Conservation (phyloP, 2,329 filamentous ascomycete species). For the Trichoderma sp. region DNA sequence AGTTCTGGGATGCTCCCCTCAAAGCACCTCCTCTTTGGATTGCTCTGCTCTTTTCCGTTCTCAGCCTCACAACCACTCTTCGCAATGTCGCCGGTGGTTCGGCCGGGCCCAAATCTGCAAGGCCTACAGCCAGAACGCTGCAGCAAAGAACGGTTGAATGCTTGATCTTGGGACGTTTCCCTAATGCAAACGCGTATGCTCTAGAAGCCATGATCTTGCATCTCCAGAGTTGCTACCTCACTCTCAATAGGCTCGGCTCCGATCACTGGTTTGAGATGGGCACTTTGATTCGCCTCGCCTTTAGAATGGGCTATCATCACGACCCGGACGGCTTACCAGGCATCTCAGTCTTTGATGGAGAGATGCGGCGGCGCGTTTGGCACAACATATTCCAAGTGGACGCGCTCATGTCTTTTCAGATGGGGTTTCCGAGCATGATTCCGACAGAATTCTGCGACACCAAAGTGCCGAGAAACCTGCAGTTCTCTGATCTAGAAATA, state of each 20-base stretch:
- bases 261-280: slow-evolving; percentile 13
- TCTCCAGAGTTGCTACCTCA: not conserved
- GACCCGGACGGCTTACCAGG: not conserved
- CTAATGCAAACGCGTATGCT: not conserved
- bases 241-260: not conserved
- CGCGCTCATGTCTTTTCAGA: slow-evolving; percentile 6
- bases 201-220: not conserved
- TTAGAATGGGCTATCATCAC: slow-evolving; percentile 3
- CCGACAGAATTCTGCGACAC: slow-evolving; percentile 8
- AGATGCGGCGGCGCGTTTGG: slow-evolving; percentile 8
- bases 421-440: slow-evolving; percentile 9
- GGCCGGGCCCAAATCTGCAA: not conserved
- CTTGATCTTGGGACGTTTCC: not conserved
- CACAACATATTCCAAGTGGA: slow-evolving; percentile 6
- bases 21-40: slow-evolving; percentile 5
- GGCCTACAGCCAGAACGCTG: not conserved
- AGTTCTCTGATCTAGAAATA: not conserved
- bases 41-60: not conserved
- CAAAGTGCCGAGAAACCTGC: slow-evolving; percentile 7
- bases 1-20: not conserved
- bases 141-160: not conserved
- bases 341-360: slow-evolving; percentile 7
- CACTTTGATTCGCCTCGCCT: slow-evolving; percentile 1
- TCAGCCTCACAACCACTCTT: not conserved
- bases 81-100: not conserved